A percentile compares a stretch with the other conserved stretches of the same genome.
Conservation (phyloP, 2,329 filamentous ascomycete species). For the Alternaria gaisen region DNA sequence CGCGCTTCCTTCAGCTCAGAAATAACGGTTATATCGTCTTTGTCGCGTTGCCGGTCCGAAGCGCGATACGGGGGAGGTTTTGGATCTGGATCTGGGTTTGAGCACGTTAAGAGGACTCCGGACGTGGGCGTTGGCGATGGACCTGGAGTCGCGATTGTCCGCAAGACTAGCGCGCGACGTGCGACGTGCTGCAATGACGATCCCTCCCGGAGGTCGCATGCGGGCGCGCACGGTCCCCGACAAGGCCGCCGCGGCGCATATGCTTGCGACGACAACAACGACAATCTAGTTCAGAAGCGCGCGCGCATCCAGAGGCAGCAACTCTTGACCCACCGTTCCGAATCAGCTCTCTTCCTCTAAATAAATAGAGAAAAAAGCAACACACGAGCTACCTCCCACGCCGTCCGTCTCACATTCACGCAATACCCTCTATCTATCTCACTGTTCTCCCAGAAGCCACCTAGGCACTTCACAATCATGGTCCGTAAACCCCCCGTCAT, state of each 20-base stretch:
- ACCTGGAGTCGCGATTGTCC: conserved; percentile 1
- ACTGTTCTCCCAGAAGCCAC: neutral
- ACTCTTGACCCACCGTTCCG: too few species aligned
- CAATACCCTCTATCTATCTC: neutral
- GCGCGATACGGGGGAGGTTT: too few species aligned
- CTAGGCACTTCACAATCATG: conserved; percentile 15
- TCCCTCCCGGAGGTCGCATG: neutral
- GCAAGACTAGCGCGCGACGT: neutral
- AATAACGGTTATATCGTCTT: too few species aligned
- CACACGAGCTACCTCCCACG: neutral
- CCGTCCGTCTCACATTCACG: neutral
- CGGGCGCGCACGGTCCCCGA: conserved; percentile 17
- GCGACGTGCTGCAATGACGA: conserved; percentile 9
- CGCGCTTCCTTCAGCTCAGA: neutral
- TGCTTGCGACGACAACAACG: neutral
- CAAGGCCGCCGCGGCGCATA: neutral
- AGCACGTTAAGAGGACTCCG: neutral
- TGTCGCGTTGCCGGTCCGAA: neutral
- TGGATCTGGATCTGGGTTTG: neutral
- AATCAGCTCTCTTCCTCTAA: too few species aligned
- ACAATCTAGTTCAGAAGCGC: neutral
- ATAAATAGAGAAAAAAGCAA: neutral
- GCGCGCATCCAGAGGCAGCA: neutral
- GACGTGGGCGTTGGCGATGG: neutral
- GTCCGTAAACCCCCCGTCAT: conserved; percentile 5